Evolutionary conservation across 2,329 filamentous ascomycete species (phyloP), one percentile per base, ranked within the genome.

Genomic region (Cladosporium colombiae): DNA sequence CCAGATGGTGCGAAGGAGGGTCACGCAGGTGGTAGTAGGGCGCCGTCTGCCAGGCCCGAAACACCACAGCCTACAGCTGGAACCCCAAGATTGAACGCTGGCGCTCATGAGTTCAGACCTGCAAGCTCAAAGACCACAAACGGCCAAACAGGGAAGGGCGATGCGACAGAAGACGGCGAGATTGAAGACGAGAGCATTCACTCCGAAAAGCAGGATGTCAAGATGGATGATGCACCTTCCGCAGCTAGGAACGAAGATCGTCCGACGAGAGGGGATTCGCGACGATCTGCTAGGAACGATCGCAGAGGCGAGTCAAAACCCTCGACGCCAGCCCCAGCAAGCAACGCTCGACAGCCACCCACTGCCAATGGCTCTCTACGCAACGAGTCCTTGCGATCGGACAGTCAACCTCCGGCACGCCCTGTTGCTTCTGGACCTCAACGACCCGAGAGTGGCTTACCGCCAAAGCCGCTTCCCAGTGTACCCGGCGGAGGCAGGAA

Each of bases 91-190:
- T 75, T 85, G 37, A 81, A 77, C 69, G 82, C 89, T 18, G 84
- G 81, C 18, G 90, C 89, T 11, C 75, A 83, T 13, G 86, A 90
- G 37, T 92, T 91, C 76, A 89, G 86, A 72, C 87, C 89, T 5
- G 70, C 64, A 27, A 50, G 68, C 33, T 64, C 70, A 18, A 56
- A 27, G 25, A 21, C 25, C 7, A 69, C 74, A 33, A 76, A 66
- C 68, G 75, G 76, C 1, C 87, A 89, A 67, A 85, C 14, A 4
- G 68, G 68, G n/a, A 75, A 74, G 59, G 70, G 67, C 18, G 67
- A 65, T 50, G 69, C 67, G 7, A 67, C 86, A 62, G 90, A 92
- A 74, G 90, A 92, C 73, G 90, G 90, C 23, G 90, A 92, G 74
- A 89, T 91, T 27, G 86, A 88, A 68, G 89, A 91, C 71, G 81